phyloP scores from a whole-genome alignment of 2,329 filamentous ascomycete genomes.

The Mariannaea elegans region DNA sequence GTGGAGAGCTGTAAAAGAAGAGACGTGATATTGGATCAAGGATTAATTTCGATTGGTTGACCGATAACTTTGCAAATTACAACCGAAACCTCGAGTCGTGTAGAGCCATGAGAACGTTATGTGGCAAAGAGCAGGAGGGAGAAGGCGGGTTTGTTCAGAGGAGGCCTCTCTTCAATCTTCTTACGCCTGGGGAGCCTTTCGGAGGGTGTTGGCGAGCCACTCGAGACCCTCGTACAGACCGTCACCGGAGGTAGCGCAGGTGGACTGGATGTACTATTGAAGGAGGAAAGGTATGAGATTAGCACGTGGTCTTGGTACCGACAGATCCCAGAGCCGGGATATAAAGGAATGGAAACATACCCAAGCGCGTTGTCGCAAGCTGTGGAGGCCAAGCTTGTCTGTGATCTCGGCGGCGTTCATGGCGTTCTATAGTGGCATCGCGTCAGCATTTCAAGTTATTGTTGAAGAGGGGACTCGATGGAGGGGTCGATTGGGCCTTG shows the following conservation, averaged over 20 bases:
- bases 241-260: constrained; percentile 98
- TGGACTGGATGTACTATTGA: constrained; percentile 95
- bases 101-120: constrained; percentile 52
- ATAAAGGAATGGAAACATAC: constrained; percentile 67
- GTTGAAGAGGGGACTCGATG: constrained; percentile 8
- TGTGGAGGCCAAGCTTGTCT: constrained; percentile 99
- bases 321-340: not conserved
- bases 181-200: constrained; percentile 75
- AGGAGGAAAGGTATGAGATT: constrained; percentile 29
- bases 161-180: constrained; percentile 49
- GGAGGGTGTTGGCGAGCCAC: constrained; percentile 86
- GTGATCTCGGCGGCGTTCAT: constrained; percentile 99
- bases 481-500: constrained; percentile 10
- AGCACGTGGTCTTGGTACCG: constrained; percentile 27
- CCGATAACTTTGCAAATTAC: constrained; percentile 65
- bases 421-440: constrained; percentile 74
- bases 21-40: constrained; percentile 46
- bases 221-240: constrained; percentile 99
- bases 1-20: constrained; percentile 39
- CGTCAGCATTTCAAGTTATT: constrained; percentile 28
- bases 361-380: constrained; percentile 97
- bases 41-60: constrained; percentile 65
- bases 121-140: constrained; percentile 51
- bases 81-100: constrained; percentile 62
- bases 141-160: constrained; percentile 44